A percentile compares a stretch with the other conserved stretches of the same genome.
phyloP scores from a whole-genome alignment of 257 asterid species.

The Penstemon eatonii region DNA sequence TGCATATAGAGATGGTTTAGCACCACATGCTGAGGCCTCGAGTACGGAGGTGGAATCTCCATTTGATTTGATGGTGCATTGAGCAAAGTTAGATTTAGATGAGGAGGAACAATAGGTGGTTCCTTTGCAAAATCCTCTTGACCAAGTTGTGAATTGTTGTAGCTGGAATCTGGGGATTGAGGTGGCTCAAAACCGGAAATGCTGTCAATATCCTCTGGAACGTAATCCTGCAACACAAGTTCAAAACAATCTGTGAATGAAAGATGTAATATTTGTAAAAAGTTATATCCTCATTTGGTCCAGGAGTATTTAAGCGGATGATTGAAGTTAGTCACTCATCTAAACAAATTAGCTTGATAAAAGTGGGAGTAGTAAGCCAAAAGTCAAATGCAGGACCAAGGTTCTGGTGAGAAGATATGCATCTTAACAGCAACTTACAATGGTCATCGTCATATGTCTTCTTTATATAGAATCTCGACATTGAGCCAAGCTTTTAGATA shows the following conservation, averaged over 20 bases:
- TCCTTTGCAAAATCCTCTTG: neutral
- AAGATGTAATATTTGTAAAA: too few species aligned
- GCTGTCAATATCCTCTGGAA: neutral
- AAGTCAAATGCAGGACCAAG: too few species aligned
- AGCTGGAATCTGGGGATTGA: conserved; percentile 84
- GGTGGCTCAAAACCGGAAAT: neutral
- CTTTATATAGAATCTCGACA: too few species aligned
- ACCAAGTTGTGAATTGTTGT: neutral
- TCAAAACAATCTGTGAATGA: neutral
- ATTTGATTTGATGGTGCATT: conserved; percentile 75
- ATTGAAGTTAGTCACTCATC: too few species aligned
- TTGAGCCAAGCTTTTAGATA: too few species aligned
- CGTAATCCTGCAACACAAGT: conserved; percentile 1
- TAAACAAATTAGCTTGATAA: too few species aligned
- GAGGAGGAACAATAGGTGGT: neutral
- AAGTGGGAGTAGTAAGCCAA: too few species aligned
- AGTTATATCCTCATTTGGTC: too few species aligned
- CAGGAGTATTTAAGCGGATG: too few species aligned
- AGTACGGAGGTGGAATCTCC: conserved; percentile 85
- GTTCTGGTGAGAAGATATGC: too few species aligned
- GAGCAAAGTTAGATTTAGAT: conserved; percentile 58
- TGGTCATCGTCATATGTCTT: too few species aligned
- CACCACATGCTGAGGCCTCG: conserved; percentile 93
- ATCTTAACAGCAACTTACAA: too few species aligned
- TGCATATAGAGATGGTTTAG: conserved; percentile 99